Conservation (phyloP, 2,329 filamentous ascomycete species). For the Diaporthe caulivora region DNA sequence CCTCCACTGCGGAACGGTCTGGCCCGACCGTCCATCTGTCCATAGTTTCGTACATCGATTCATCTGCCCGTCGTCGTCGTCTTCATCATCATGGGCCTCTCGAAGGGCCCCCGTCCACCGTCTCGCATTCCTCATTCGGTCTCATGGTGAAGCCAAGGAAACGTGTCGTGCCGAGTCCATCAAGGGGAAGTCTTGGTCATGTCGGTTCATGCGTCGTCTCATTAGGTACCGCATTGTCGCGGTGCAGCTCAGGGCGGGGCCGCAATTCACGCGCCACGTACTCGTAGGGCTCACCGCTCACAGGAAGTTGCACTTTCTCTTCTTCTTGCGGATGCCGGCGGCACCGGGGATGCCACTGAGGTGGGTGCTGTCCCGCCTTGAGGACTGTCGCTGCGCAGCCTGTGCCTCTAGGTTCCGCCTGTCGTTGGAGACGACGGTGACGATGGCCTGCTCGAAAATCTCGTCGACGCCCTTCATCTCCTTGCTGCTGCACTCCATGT, state of each 20-base stretch:
- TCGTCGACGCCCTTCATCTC: conserved; percentile 97
- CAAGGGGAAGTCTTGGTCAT: conserved; percentile 32
- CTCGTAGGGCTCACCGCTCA: conserved; percentile 56
- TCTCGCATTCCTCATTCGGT: conserved; percentile 8
- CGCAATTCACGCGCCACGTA: background rate
- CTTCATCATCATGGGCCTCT: conserved; percentile 16
- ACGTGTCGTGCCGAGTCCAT: conserved; percentile 29
- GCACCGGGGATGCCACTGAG: conserved; percentile 50
- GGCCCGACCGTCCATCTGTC: background rate
- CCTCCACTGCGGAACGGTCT: conserved; percentile 10
- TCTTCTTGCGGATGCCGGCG: conserved; percentile 74
- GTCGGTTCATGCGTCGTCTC: conserved; percentile 37
- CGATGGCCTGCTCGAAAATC: conserved; percentile 92
- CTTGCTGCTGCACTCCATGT: conserved; percentile 99
- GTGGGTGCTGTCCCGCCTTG: conserved; percentile 49
- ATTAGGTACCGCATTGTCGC: conserved; percentile 24
- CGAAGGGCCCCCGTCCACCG: conserved; percentile 1
- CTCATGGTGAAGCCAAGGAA: conserved; percentile 16
- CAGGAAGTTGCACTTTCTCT: conserved; percentile 84
- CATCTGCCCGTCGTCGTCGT: conserved; percentile 20
- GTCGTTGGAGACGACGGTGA: conserved; percentile 88
- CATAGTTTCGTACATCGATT: conserved; percentile 24
- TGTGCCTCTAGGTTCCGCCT: conserved; percentile 70
- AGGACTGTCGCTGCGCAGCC: conserved; percentile 52
- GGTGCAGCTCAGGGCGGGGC: background rate